Conservation (phyloP, 1,284 basidiomycete species). For the Hymenochaete sp. region DNA sequence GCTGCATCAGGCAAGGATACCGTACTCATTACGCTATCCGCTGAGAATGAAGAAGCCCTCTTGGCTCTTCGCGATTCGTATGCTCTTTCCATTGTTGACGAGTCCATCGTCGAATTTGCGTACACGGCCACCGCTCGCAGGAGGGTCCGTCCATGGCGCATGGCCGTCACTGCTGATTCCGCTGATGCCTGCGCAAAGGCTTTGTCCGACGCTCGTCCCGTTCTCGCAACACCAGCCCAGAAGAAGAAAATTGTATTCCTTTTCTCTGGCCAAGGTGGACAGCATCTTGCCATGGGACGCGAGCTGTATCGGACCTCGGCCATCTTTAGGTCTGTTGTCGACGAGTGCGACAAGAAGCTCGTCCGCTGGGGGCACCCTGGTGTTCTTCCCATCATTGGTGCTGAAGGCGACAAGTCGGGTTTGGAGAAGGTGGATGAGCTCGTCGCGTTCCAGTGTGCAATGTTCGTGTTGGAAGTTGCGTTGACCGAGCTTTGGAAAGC, state of each 20-base stretch:
- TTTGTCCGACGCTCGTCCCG: conserved; percentile 31
- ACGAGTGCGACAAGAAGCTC: conserved; percentile 49
- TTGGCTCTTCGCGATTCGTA: conserved; percentile 39
- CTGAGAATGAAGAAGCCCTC: conserved; percentile 41
- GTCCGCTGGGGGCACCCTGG: conserved; percentile 40
- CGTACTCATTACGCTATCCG: conserved; percentile 51
- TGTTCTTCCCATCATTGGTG: conserved; percentile 37
- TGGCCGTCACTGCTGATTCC: conserved; percentile 37
- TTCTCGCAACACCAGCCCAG: conserved; percentile 16
- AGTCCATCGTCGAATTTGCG: conserved; percentile 40
- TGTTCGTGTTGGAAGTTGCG: conserved; percentile 54
- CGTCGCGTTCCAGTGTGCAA: conserved; percentile 43
- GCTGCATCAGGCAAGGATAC: conserved; percentile 1
- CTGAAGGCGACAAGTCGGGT: conserved; percentile 18
- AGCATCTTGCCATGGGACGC: conserved; percentile 56
- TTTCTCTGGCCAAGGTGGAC: conserved; percentile 64
- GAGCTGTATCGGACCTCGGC: conserved; percentile 41
- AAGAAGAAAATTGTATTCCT: conserved; percentile 43
- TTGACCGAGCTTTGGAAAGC: conserved; percentile 52
- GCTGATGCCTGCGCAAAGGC: conserved; percentile 37
- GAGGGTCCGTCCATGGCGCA: conserved; percentile 43
- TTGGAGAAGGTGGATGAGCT: conserved; percentile 27
- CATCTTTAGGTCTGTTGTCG: conserved; percentile 41
- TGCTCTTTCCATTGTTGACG: conserved; percentile 21
- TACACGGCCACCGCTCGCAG: conserved; percentile 60